Base-by-base conservation (phyloP, 495 filamentous ascomycete genomes). In the Penicillium waksmanii region DNA sequence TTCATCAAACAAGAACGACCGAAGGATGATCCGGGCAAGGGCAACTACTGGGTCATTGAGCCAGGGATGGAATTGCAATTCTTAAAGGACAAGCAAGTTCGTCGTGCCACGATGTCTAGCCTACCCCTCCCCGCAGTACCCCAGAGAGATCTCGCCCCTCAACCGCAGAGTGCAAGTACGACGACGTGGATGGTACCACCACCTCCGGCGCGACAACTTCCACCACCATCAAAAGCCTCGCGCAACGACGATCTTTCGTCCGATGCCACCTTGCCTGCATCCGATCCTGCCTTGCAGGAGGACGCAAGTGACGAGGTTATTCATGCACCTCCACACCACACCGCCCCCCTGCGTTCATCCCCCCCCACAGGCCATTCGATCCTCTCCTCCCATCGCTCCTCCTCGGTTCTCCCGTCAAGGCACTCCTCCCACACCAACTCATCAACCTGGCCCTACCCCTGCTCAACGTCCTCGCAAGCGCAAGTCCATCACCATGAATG, bases 21-120 rank as follows among this genome's bases (percentile, higher is more conserved):
- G 21, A 98, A 98, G 76, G 93, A 97, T 74, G 95, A 98, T 68
- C 92, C 93, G 1, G 95, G 95, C 55, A 98, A 98, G 75, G 95
- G 95, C n/a, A 93, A 97, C 73, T 98, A 98, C 74, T 98, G 95
- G 95, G 84, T 85, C 15, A 96, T 98, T 65, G 85, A 92, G 66
- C 81, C 85, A n/a, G 95, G 95, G 0, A 87, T 88, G 73, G 95
- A 98, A 71, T 77, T 85, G 19, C 87, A 93, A 56, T 97, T 96
- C 69, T 80, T 96, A 72, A 94, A 92, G 70, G 90, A 93, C 63
- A 97, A 93, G 75, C 82, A 80, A 53, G 69, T 77, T 33, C 84
- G 86, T 35, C 83, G 85, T 42, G 77, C 84, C 35, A 83, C 78
- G 5, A 78, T 79, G 73, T 75, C 76, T 1, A 80, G 74, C 46